phyloP scores from a whole-genome alignment of 2,329 filamentous ascomycete genomes.

The Endoconidiophora polonica region DNA sequence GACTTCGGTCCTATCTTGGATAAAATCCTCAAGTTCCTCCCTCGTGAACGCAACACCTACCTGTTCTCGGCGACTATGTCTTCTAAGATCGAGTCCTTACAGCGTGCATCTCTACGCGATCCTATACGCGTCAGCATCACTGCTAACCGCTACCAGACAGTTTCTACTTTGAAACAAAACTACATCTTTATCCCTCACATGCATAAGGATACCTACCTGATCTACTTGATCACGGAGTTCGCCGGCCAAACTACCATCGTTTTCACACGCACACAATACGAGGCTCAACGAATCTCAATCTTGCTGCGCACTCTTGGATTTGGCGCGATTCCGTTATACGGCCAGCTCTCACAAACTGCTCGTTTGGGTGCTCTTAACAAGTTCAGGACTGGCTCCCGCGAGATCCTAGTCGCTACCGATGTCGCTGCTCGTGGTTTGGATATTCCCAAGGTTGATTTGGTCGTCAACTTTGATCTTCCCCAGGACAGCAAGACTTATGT shows the following conservation, averaged over 20 bases:
- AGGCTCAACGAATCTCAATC: slow-evolving; percentile 73
- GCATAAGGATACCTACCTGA: slow-evolving; percentile 78
- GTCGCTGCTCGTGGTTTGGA: slow-evolving; percentile 87
- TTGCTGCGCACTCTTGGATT: slow-evolving; percentile 73
- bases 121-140: slow-evolving; percentile 72
- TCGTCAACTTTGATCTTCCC: slow-evolving; percentile 74
- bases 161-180: slow-evolving; percentile 70
- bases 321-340: slow-evolving; percentile 81
- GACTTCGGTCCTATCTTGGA: slow-evolving; percentile 88
- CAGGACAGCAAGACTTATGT: slow-evolving; percentile 81
- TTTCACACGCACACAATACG: slow-evolving; percentile 83
- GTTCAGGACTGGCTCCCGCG: slow-evolving; percentile 62
- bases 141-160: slow-evolving; percentile 75
- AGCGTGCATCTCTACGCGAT: slow-evolving; percentile 73
- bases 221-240: slow-evolving; percentile 74
- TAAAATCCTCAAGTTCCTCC: slow-evolving; percentile 81
- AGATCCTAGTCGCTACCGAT: slow-evolving; percentile 84
- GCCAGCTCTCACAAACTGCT: slow-evolving; percentile 73
- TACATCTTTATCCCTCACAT: slow-evolving; percentile 76
- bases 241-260: slow-evolving; percentile 75
- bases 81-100: slow-evolving; percentile 81
- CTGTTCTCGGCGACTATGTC: slow-evolving; percentile 92
- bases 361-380: slow-evolving; percentile 81
- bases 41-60: slow-evolving; percentile 60
- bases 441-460: slow-evolving; percentile 78